Percentiles rank a stretch among this genome's conserved stretches.
Evolutionary conservation across 2,329 filamentous ascomycete genomes (phyloP).

Genomic region (Phoma sp.): DNA sequence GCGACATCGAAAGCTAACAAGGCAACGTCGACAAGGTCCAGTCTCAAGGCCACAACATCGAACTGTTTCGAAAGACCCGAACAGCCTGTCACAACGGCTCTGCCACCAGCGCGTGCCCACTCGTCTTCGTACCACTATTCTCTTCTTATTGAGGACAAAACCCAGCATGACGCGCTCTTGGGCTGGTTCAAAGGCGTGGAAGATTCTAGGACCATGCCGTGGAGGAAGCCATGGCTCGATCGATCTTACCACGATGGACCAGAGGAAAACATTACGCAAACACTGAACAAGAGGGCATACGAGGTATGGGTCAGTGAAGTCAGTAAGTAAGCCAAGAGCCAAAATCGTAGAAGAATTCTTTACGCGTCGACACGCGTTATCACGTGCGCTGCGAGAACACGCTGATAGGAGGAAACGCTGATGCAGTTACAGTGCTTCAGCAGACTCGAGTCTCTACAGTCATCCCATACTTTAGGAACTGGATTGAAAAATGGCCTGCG

Average conservation of each 20-base stretch:
- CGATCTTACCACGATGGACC: conserved; percentile 39
- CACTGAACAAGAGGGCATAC: conserved; percentile 64
- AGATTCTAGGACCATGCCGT: conserved; percentile 45
- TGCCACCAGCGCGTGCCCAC: conserved; percentile 39
- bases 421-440: conserved; percentile 58
- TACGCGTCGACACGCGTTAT: conserved; percentile 15
- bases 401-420: not conserved
- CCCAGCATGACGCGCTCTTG: conserved; percentile 29
- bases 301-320: conserved; percentile 72
- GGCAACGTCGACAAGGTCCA: not conserved
- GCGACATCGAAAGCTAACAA: not conserved
- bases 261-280: conserved; percentile 42
- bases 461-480: conserved; percentile 68
- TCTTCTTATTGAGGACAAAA: conserved; percentile 29
- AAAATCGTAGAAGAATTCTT: not conserved
- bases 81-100: conserved; percentile 16
- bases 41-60: conserved; percentile 8
- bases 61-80: conserved; percentile 21
- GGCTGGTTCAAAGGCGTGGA: conserved; percentile 42
- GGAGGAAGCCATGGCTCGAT: conserved; percentile 64
- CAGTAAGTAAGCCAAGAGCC: conserved; percentile 45
- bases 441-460: conserved; percentile 69
- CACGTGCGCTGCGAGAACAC: conserved; percentile 20
- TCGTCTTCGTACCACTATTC: conserved; percentile 39
- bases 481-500: conserved; percentile 67